Base-by-base conservation (phyloP, 495 filamentous ascomycete species). In the Chlorociboria aeruginascens region DNA sequence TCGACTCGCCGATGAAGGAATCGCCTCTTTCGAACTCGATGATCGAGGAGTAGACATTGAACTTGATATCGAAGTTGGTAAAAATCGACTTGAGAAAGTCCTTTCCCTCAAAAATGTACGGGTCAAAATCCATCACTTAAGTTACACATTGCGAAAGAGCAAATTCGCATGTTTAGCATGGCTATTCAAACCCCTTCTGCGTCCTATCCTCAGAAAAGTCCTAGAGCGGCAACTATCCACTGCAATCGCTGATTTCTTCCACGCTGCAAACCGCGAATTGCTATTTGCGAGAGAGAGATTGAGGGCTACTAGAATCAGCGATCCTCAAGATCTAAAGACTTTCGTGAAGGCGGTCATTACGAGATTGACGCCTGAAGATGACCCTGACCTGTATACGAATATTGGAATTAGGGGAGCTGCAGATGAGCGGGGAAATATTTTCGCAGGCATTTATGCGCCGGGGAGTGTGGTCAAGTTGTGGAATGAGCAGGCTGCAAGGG, bases 391-490 rank as follows among this genome's bases (percentile, higher is more conserved):
- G 0, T 78, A 92, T 46, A 66, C 77, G 3, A 66, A 79, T 0
- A 64, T 94, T 20, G 86, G 85, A 0, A 63, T 93, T 8, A 69
- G 69, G 13, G 58, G 56, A 13, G 50, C 42, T 11, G 58, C 45
- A 25, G 43, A 48, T 7, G 48, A 61, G 34, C 49, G 54, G 10
- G 50, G 50, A 6, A 85, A 83, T 9, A 71, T 90, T 6, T 97
- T 95, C 64, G 76, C 79, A 54, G 87, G 83, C 1, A 70, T 86
- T 4, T 94, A 94, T 69, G 79, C 90, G 6, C 90, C 90, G 0
- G 89, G 86, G 0, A 93, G 86, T 62, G 63, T 95, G 8, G 82
- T 90, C 32, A 87, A 86, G 67, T 59, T 89, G 17, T 95, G 87
- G 86, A 74, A 88, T 48, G 85, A 89, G 35, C 82, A 93, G 61